Evolutionary conservation across 1,284 basidiomycete genomes (phyloP), one percentile per base, ranked within the genome.

Genomic region (Naganishia sp.): DNA sequence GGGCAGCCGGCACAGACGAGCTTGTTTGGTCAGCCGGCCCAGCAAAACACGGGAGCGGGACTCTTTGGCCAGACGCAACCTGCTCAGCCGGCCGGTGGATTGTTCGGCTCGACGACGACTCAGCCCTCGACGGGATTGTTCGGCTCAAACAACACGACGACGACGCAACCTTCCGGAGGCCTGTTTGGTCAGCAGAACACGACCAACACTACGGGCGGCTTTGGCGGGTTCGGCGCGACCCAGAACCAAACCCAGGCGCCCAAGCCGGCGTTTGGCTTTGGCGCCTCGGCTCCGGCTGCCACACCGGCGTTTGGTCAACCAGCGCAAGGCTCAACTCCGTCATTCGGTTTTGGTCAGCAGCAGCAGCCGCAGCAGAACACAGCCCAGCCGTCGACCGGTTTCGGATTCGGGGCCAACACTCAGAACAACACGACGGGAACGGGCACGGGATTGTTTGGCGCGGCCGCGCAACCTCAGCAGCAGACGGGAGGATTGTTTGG

Each of bases 41-140:
- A 66, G 39, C 65, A 66, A 36, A 54, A 57, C 33, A 21, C 44
- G 10, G 49, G 56, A n/a, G n/a, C 39, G 15, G 66, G 66, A 25
- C 49, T 67, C 13, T 67, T 67, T 21, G 66, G 66, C 9, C 65
- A 66, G 42, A 39, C 67, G 54, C 33, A 45, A 63, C 71, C 68
- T 53, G 65, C 71, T 31, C 74, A 68, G 67, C 70, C 49, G 10
- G 36, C 64, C 25, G 61, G 60, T 21, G 66, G 66, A 6, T 25
- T 57, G 13, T 64, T 66, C 21, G 65, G 71, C 49, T 76, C 77
- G 46, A 70, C 73, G 23, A 77, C 74, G 55, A 77, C 75, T 25
- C 75, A 73, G 66, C 59, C 65, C 4, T 66, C 65, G 11, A 54
- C 57, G 6, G 79, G 80, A 49, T 73, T 83, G n/a, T 82, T 83